Percentiles rank a stretch among this genome's conserved stretches.
Evolutionary conservation across 257 asterid species (phyloP).

Genomic region (Coffea eugenioides): DNA sequence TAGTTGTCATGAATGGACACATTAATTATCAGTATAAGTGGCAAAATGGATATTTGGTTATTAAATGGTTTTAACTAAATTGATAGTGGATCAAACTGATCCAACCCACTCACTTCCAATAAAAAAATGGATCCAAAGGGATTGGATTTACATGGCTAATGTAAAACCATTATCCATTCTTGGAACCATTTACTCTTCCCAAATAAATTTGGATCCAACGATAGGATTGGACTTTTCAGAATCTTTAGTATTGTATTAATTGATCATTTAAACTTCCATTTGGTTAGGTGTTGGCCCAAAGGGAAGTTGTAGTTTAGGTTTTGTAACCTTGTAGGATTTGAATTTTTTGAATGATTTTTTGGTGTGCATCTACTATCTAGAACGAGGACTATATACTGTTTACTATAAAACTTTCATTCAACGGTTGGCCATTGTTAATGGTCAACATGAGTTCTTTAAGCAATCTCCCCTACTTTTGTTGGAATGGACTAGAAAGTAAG

Average conservation of each 20-base stretch:
- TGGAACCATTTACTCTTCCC: no score
- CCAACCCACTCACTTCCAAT: no score
- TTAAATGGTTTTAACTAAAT: no score
- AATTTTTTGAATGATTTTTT: neutral
- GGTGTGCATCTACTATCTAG: neutral
- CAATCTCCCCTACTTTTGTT: neutral
- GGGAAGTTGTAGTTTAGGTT: neutral
- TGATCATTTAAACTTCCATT: neutral
- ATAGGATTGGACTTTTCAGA: neutral
- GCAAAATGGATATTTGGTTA: no score
- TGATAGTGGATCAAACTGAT: no score
- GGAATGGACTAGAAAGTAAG: neutral
- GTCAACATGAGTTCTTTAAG: neutral
- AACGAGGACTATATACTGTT: neutral
- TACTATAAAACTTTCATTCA: neutral
- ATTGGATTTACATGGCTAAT: no score
- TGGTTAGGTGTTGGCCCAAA: neutral
- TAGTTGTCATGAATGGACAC: conserved; percentile 1
- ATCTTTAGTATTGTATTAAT: no score
- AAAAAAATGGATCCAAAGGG: no score
- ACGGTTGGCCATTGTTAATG: no score
- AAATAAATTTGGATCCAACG: no score
- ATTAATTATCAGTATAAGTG: neutral
- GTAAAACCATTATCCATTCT: no score
- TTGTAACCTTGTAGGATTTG: neutral